phyloP scores from a whole-genome alignment of 2,329 filamentous ascomycete species.

The Ophiosphaerella herpotricha region DNA sequence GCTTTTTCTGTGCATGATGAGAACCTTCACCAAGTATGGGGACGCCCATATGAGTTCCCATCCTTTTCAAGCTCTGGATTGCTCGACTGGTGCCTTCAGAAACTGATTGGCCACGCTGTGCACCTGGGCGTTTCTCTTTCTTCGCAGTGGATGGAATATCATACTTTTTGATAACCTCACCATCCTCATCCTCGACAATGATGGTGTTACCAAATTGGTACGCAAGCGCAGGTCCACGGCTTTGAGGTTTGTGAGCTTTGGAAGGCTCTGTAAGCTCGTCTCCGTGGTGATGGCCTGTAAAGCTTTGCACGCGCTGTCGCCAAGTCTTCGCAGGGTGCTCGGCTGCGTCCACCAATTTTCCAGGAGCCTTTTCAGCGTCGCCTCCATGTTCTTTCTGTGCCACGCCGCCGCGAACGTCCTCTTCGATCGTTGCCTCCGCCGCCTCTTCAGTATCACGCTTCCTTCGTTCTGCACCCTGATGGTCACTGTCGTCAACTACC shows the following conservation, averaged over 20 bases:
- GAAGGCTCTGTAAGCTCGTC: conserved; percentile 36
- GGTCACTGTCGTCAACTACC: conserved; percentile 57
- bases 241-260: conserved; percentile 41
- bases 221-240: conserved; percentile 73
- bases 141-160: conserved; percentile 66
- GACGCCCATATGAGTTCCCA: conserved; percentile 61
- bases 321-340: conserved; percentile 49
- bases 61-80: conserved; percentile 53
- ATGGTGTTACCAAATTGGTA: conserved; percentile 90
- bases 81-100: conserved; percentile 42
- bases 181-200: conserved; percentile 85
- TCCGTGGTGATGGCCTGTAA: conserved; percentile 51
- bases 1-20: conserved; percentile 9
- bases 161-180: conserved; percentile 84
- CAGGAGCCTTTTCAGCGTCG: conserved; percentile 39
- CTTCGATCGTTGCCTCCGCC: conserved; percentile 59
- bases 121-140: conserved; percentile 31
- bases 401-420: conserved; percentile 49
- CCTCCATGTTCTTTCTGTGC: conserved; percentile 56
- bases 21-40: conserved; percentile 23
- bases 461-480: conserved; percentile 61
- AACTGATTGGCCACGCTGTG: conserved; percentile 37
- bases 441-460: conserved; percentile 63
- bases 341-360: conserved; percentile 43
- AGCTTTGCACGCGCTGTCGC: conserved; percentile 52